A percentile compares a stretch with the other conserved stretches of the same genome.
Conservation (phyloP, 371 early-diverging fungal genomes). For the Encephalitozoon romaleae region DNA sequence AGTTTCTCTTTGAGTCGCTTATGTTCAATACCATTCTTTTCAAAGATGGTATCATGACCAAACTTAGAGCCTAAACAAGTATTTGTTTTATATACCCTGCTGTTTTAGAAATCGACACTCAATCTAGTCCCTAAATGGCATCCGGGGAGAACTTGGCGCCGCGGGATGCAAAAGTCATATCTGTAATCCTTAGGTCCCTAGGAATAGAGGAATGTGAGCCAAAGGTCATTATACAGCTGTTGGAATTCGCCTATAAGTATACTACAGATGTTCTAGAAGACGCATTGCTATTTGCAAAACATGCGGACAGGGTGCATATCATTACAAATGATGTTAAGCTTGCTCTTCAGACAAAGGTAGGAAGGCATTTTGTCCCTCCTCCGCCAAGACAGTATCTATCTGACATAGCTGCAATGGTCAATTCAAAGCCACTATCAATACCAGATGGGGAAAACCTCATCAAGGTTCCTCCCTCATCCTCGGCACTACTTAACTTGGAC, state of each 20-base stretch:
- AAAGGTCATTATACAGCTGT: slow-evolving; percentile 80
- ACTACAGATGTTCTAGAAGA: slow-evolving; percentile 82
- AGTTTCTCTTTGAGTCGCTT: neutral
- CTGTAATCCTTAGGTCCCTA: slow-evolving; percentile 74
- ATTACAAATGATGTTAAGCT: slow-evolving; percentile 78
- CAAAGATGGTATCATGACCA: neutral
- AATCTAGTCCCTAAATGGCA: neutral
- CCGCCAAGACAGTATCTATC: slow-evolving; percentile 60
- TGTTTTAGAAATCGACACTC: neutral
- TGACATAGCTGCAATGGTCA: slow-evolving; percentile 57
- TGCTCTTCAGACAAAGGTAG: slow-evolving; percentile 67
- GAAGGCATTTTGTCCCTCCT: slow-evolving; percentile 61
- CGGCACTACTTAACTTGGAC: slow-evolving; percentile 20
- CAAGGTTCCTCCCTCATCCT: slow-evolving; percentile 38
- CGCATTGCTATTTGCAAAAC: slow-evolving; percentile 80
- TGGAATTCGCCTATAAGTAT: slow-evolving; percentile 89
- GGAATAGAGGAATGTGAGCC: slow-evolving; percentile 89
- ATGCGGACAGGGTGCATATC: slow-evolving; percentile 72
- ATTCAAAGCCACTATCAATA: slow-evolving; percentile 52
- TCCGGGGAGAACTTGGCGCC: slow-evolving; percentile 63
- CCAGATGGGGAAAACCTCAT: slow-evolving; percentile 57
- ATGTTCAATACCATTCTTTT: neutral
- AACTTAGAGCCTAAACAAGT: neutral
- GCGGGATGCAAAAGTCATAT: slow-evolving; percentile 77
- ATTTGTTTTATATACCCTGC: neutral